These are phyloP conservation scores for Emiliania huxleyi DNA, from an alignment of 78 protist species.

Conservation along the genomic window DNA sequence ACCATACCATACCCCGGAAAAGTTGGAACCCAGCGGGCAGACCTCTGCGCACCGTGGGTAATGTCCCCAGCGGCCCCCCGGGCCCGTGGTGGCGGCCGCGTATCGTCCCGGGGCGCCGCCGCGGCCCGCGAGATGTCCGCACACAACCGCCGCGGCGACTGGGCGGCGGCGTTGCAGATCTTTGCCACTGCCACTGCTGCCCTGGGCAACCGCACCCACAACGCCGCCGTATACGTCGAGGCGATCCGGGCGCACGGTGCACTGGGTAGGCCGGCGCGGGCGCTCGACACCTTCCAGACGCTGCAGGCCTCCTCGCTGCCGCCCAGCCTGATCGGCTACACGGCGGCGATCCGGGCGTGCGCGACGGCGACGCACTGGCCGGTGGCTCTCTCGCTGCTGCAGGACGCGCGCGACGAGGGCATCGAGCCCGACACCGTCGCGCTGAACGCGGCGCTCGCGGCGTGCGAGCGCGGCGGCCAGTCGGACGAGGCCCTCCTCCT, in stretches of 20 bases:
- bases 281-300: not conserved
- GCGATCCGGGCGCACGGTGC: not conserved
- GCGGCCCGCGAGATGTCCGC: not conserved
- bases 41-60: no score
- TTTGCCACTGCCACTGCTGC: not conserved
- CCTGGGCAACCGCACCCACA: not conserved
- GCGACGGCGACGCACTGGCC: slow-evolving; percentile 9
- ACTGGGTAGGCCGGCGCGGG: not conserved
- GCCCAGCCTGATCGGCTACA: not conserved
- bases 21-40: no score
- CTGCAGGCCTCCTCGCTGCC: not conserved
- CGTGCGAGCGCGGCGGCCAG: not conserved
- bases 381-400: not conserved
- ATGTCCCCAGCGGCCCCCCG: no score
- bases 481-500: slow-evolving; percentile 9
- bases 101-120: not conserved
- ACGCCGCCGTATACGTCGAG: not conserved
- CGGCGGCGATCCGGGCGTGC: not conserved
- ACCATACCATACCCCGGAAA: no score
- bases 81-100: no score
- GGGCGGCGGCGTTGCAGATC: not conserved
- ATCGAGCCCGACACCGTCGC: not conserved
- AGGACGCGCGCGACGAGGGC: not conserved
- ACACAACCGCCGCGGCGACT: not conserved
- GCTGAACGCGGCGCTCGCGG: slow-evolving; percentile 15